phyloP scores from a whole-genome alignment of 345 rosid genomes.

The Bretschneidera sinensis region DNA sequence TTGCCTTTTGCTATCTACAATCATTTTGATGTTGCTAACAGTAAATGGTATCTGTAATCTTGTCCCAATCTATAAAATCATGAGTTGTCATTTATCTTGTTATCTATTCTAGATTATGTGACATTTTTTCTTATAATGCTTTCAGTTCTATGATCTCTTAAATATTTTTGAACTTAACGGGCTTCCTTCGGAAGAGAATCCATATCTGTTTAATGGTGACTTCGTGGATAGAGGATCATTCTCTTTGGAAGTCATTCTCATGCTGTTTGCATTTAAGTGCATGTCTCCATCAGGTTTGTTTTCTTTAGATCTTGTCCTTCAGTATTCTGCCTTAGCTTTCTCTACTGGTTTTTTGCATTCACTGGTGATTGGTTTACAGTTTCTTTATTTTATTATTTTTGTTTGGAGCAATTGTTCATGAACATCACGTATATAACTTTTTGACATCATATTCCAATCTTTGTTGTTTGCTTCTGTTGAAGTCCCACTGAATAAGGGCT shows the following conservation, averaged over 20 bases:
- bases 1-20: no score
- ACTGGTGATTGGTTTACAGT: background rate
- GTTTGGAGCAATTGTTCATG: background rate
- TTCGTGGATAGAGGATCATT: conserved; percentile 98
- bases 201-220: conserved; percentile 94
- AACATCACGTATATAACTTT: no score
- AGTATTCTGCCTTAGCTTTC: background rate
- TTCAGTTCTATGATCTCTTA: conserved; percentile 93
- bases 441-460: background rate
- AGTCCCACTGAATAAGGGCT: background rate
- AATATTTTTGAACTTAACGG: conserved; percentile 96
- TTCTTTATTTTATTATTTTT: no score
- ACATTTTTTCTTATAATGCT: conserved; percentile 13
- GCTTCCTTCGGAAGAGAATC: conserved; percentile 94
- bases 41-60: background rate
- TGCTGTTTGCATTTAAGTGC: conserved; percentile 94
- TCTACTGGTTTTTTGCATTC: background rate
- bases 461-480: background rate
- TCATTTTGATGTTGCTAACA: background rate
- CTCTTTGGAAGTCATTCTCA: conserved; percentile 89
- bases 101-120: conserved; percentile 2
- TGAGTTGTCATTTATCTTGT: background rate
- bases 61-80: background rate
- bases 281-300: conserved; percentile 79
- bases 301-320: background rate